Evolutionary conservation across 306 rosid species (phyloP), one percentile per base, ranked within the genome.

Genomic region (Rosa rugosa): DNA sequence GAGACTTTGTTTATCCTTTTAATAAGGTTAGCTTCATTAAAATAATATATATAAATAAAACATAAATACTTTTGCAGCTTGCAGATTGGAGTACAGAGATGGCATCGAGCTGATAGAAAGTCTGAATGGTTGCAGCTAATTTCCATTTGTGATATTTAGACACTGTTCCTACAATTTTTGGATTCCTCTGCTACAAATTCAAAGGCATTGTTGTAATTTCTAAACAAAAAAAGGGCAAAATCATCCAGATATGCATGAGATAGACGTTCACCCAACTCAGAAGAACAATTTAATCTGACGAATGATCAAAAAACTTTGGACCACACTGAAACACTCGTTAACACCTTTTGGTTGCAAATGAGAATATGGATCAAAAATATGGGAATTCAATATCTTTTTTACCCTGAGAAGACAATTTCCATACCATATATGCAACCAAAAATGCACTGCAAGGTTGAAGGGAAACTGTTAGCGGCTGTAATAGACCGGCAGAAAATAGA

Each of bases 341-440:
- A n/a, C 10, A 22, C 18, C 73, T 20, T 27, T 65, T 6, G 45
- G n/a, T 65, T 65, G n/a, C 42, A 64, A 36, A 34, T 65, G 11
- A 16, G 8, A 51, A 17, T 72, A 51, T 34, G 23, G 23, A 23
- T 31, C 16, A 72, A 17, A 38, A 11, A 53, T 20, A 31, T 56
- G 25, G 4, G 22, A 56, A 74, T 41, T 13, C 16, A 57, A 40
- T 14, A 40, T 63, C 2, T 34, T 57, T 69, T 57, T 73, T 66
- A 57, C 27, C 38, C 74, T 51, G n/a, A 40, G 73, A 38, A 75
- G 54, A 23, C 67, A 57, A 86, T 25, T 79, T 49, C 25, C 81
- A 45, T 87, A 94, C 99, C 99, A 77, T 92, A 94, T 79, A 94
- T 89, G 90, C 97, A 91, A 69, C 92, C 89, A 91, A 94, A 94